phyloP scores from a whole-genome alignment of 192 early-diverging fungal species.

The Gamsiella multidivaricata region DNA sequence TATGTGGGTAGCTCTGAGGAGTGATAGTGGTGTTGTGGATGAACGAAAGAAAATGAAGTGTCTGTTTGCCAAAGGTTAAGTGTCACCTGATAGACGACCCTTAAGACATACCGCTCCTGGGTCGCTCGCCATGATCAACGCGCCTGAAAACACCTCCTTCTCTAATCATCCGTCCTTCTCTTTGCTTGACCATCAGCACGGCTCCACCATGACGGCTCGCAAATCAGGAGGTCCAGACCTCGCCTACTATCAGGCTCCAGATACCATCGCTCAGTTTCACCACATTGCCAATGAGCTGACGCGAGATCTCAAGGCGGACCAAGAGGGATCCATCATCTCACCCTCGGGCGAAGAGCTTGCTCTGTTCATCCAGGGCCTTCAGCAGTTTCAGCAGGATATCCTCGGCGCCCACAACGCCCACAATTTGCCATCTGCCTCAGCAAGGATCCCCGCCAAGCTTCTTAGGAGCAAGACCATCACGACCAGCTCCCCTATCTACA shows the following conservation, averaged over 20 bases:
- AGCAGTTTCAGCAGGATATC: slow-evolving; percentile 65
- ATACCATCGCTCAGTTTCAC: slow-evolving; percentile 58
- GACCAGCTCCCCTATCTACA: slow-evolving; percentile 48
- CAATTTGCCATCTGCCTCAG: slow-evolving; percentile 3
- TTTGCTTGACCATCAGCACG: slow-evolving; percentile 1
- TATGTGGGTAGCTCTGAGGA: slow-evolving; percentile 1
- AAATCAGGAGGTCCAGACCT: slow-evolving; percentile 41
- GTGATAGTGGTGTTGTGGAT: not conserved
- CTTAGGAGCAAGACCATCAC: slow-evolving; percentile 53
- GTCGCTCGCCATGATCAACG: too few species aligned
- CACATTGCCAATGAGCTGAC: slow-evolving; percentile 39
- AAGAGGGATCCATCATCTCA: slow-evolving; percentile 14
- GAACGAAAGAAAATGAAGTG: too few species aligned
- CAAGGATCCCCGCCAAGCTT: slow-evolving; percentile 60
- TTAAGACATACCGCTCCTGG: too few species aligned
- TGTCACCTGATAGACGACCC: too few species aligned
- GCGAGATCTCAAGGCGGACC: slow-evolving; percentile 42
- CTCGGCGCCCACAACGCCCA: slow-evolving; percentile 44
- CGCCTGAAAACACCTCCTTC: too few species aligned
- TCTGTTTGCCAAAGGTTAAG: not conserved
- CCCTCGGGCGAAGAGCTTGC: slow-evolving; percentile 58
- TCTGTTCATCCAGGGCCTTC: slow-evolving; percentile 54
- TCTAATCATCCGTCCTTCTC: not conserved
- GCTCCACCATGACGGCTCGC: slow-evolving; percentile 31
- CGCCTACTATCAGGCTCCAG: slow-evolving; percentile 51